Percentiles rank a stretch among this genome's conserved stretches.
phyloP scores from a whole-genome alignment of 257 asterid species.

The Ballota nigra region DNA sequence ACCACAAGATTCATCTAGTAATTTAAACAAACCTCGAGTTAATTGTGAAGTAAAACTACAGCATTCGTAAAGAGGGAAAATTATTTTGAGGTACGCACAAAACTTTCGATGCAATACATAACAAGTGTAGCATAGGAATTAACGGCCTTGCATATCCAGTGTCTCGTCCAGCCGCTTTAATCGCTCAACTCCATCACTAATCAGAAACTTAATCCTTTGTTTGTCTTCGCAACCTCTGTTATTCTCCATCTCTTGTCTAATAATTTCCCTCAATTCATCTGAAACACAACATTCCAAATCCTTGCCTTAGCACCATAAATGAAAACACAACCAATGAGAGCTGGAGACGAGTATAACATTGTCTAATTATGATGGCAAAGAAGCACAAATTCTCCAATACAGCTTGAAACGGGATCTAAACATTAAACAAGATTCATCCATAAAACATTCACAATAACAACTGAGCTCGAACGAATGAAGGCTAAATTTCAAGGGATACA shows the following conservation, averaged over 20 bases:
- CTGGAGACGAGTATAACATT: neutral
- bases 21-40: neutral
- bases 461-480: neutral
- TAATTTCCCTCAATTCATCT: conserved; percentile 69
- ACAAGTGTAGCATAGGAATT: neutral
- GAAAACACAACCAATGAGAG: neutral
- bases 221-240: conserved; percentile 69
- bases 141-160: conserved; percentile 91
- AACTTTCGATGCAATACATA: neutral
- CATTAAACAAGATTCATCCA: neutral
- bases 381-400: neutral
- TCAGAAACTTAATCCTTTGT: conserved; percentile 74
- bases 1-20: neutral
- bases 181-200: conserved; percentile 82
- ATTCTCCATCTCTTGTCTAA: conserved; percentile 81
- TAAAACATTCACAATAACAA: neutral
- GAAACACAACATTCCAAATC: conserved; percentile 3
- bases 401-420: neutral
- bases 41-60: neutral
- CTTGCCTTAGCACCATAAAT: too few relatives aligned
- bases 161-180: conserved; percentile 79
- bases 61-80: neutral
- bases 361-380: neutral
- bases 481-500: neutral
- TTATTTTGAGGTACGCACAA: neutral